These are phyloP conservation scores for Trichoderma sp. DNA, from an alignment of 2,329 filamentous ascomycete genomes.

Conservation along the genomic window DNA sequence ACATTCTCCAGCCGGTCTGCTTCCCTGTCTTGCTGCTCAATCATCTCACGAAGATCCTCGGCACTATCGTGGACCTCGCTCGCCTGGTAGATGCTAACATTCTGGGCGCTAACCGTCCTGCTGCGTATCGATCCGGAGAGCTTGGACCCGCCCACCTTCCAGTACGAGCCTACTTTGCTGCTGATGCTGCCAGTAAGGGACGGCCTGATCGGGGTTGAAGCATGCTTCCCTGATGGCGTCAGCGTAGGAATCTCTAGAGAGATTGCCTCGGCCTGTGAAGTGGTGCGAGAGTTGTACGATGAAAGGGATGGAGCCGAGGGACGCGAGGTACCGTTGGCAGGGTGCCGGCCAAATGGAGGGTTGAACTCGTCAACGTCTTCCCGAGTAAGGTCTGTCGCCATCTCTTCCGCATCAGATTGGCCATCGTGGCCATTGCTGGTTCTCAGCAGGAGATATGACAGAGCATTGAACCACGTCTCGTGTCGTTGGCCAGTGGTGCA, in stretches of 20 bases:
- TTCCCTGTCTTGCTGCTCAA: constrained; percentile 74
- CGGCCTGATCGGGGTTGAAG: constrained; percentile 32
- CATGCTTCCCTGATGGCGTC: constrained; percentile 46
- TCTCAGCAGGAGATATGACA: constrained; percentile 86
- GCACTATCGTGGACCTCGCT: constrained; percentile 71
- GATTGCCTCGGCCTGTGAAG: constrained; percentile 55
- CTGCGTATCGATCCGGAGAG: constrained; percentile 52
- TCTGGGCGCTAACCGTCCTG: constrained; percentile 46
- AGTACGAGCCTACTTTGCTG: constrained; percentile 60
- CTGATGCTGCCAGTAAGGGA: constrained; percentile 45
- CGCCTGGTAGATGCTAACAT: constrained; percentile 56
- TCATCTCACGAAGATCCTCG: constrained; percentile 77
- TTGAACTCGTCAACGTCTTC: constrained; percentile 80
- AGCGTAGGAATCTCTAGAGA: constrained; percentile 56
- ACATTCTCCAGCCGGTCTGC: constrained; percentile 88
- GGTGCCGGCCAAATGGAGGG: constrained; percentile 50
- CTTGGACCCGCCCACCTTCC: constrained; percentile 47
- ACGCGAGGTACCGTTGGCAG: constrained; percentile 38
- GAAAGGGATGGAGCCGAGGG: constrained; percentile 65
- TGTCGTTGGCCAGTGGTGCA: constrained; percentile 91
- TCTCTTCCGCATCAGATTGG: constrained; percentile 60
- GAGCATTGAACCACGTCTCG: constrained; percentile 97
- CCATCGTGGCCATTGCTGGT: constrained; percentile 64
- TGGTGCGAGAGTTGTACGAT: constrained; percentile 75
- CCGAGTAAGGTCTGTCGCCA: constrained; percentile 55